Evolutionary conservation across 2,329 filamentous ascomycete species (phyloP).

Genomic region (Colletotrichum costaricense): DNA sequence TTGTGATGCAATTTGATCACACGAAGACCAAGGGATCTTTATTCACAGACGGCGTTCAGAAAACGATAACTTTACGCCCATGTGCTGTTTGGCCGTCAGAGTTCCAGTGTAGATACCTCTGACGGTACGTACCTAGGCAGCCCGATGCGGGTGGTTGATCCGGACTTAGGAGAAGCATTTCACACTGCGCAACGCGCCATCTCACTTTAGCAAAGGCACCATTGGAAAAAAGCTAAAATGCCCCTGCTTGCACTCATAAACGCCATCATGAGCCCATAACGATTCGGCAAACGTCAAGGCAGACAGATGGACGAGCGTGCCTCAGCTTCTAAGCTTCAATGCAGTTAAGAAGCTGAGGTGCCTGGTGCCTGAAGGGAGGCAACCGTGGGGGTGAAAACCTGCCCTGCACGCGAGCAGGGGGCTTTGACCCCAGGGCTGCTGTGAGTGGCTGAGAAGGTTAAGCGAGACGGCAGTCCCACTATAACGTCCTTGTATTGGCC

Average conservation of each 20-base stretch:
- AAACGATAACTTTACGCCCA: too few relatives aligned
- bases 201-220: not conserved
- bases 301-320: not conserved
- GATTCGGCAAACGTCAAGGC: not conserved
- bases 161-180: not conserved
- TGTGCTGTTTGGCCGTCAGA: too few relatives aligned
- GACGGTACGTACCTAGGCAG: too few relatives aligned
- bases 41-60: too few relatives aligned
- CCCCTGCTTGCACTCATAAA: not conserved
- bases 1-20: too few relatives aligned
- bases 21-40: too few relatives aligned
- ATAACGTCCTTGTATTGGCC: not conserved
- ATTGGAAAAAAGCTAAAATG: not conserved
- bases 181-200: not conserved
- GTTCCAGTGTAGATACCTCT: too few relatives aligned
- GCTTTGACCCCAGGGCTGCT: not conserved
- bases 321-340: too few relatives aligned
- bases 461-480: not conserved
- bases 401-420: not conserved
- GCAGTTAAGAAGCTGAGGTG: not conserved
- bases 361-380: not conserved
- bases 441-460: not conserved
- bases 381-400: not conserved
- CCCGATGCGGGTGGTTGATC: not conserved
- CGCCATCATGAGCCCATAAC: not conserved